Percentiles rank a stretch among this genome's conserved stretches.
phyloP scores from a whole-genome alignment of 768 basidiomycete genomes.

The Termitomyces sp. region DNA sequence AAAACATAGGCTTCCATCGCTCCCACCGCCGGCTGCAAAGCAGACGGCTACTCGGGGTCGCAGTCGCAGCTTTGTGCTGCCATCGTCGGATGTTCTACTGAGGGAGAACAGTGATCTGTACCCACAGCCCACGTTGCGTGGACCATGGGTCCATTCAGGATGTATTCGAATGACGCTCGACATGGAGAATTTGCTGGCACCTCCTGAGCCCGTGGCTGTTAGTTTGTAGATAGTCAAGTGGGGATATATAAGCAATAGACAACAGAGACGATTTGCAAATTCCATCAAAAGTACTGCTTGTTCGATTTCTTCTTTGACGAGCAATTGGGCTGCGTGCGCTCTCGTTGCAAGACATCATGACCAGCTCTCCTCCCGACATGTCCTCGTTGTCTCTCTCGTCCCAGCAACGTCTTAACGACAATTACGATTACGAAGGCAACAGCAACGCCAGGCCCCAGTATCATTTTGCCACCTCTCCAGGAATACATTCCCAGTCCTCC shows the following conservation, averaged over 20 bases:
- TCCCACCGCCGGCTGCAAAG: constrained; percentile 43
- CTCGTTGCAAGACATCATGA: constrained; percentile 52
- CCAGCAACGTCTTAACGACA: constrained; percentile 80
- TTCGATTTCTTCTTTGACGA: constrained; percentile 27
- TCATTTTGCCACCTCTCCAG: constrained; percentile 63
- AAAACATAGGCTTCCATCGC: constrained; percentile 62
- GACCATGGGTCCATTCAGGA: constrained; percentile 57
- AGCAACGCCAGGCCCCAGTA: constrained; percentile 52
- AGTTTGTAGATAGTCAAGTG: constrained; percentile 14
- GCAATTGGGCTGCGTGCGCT: constrained; percentile 17
- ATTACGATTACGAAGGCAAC: constrained; percentile 77
- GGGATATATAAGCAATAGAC: constrained; percentile 28
- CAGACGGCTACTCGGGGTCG: constrained; percentile 10
- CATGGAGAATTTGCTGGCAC: constrained; percentile 40
- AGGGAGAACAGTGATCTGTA: constrained; percentile 6
- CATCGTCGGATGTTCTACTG: constrained; percentile 5
- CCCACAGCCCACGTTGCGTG: constrained; percentile 27
- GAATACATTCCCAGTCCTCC: constrained; percentile 48
- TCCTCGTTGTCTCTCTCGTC: constrained; percentile 69
- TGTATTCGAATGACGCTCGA: constrained; percentile 38
- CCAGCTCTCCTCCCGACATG: constrained; percentile 76
- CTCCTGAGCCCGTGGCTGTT: constrained; percentile 41
- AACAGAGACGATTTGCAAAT: constrained; percentile 19
- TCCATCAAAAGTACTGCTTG: constrained; percentile 12
- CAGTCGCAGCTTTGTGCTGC: constrained; percentile 9